Evolutionary conservation across 2,329 filamentous ascomycete genomes (phyloP).

Genomic region (Fusarium caatingaense): DNA sequence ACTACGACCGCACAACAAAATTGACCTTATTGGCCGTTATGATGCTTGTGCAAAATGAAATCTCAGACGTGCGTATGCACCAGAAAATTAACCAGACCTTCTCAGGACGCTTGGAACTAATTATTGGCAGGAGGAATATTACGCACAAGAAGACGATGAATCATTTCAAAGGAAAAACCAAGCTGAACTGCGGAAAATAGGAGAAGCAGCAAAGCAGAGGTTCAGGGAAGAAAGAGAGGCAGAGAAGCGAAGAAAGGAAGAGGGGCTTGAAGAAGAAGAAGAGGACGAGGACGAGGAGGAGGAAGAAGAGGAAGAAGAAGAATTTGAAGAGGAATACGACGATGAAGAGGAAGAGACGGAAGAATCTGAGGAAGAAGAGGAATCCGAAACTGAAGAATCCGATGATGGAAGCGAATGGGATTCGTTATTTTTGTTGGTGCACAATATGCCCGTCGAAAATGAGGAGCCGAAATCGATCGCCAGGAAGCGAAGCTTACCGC

Average conservation of each 20-base stretch:
- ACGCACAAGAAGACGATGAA: constrained; percentile 20
- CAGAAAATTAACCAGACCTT: background rate
- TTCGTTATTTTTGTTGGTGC: constrained; percentile 16
- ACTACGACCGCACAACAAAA: background rate
- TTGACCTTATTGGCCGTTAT: constrained; percentile 28
- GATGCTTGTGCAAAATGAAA: constrained; percentile 4
- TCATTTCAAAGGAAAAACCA: background rate
- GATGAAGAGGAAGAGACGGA: constrained; percentile 18
- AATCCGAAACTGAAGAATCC: constrained; percentile 10
- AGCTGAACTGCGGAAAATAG: background rate
- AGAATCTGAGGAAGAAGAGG: background rate
- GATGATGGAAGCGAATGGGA: constrained; percentile 15
- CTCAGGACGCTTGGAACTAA: constrained; percentile 12
- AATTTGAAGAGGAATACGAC: constrained; percentile 15
- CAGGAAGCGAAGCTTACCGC: constrained; percentile 30
- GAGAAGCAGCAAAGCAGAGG: background rate
- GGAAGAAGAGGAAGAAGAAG: background rate
- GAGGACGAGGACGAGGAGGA: background rate
- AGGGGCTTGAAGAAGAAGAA: constrained; percentile 1
- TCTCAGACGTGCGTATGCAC: constrained; percentile 31
- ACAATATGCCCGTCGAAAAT: constrained; percentile 17
- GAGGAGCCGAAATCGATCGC: constrained; percentile 8
- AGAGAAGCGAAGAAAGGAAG: background rate
- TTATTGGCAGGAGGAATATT: constrained; percentile 34
- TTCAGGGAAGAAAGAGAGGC: background rate